A percentile compares a stretch with the other conserved stretches of the same genome.
phyloP scores from a whole-genome alignment of 2,329 filamentous ascomycete species.

The Fusarium circinatum region DNA sequence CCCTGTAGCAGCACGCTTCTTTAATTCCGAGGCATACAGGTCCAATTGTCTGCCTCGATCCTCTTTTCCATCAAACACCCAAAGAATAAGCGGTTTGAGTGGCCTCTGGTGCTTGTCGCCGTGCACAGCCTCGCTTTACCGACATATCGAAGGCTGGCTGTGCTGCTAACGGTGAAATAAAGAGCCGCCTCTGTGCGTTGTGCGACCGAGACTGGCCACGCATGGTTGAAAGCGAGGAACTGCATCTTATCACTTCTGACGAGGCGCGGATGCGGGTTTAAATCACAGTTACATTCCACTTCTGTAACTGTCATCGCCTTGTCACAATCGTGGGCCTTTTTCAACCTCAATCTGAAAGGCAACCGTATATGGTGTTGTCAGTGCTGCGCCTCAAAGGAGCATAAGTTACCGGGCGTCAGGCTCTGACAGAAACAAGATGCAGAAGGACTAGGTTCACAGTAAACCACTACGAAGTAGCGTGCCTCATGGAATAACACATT shows the following conservation, averaged over 20 bases:
- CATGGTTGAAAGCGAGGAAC: constrained; percentile 19
- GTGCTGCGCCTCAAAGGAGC: constrained; percentile 22
- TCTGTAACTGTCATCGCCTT: not conserved
- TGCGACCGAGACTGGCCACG: constrained; percentile 14
- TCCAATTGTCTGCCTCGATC: constrained; percentile 5
- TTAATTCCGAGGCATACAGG: constrained; percentile 19
- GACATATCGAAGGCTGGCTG: constrained; percentile 10
- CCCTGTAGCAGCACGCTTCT: constrained; percentile 3
- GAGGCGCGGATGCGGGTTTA: not conserved
- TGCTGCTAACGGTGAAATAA: constrained; percentile 13
- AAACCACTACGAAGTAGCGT: not conserved
- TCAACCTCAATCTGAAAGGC: constrained; percentile 20
- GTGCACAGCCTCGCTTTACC: constrained; percentile 23
- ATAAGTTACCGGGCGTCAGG: constrained; percentile 23
- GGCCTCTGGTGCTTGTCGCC: not conserved
- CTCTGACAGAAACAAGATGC: not conserved
- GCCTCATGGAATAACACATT: not conserved
- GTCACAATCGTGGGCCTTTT: constrained; percentile 5
- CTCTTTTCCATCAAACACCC: not conserved
- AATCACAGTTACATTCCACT: constrained; percentile 18
- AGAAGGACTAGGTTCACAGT: not conserved
- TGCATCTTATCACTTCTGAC: constrained; percentile 1
- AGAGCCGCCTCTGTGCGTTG: constrained; percentile 19
- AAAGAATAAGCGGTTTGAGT: constrained; percentile 6
- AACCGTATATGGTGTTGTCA: not conserved